These are phyloP conservation scores for Arthrobotrys pseudoclavata DNA, from an alignment of 2,329 filamentous ascomycete species.

Conservation along the genomic window DNA sequence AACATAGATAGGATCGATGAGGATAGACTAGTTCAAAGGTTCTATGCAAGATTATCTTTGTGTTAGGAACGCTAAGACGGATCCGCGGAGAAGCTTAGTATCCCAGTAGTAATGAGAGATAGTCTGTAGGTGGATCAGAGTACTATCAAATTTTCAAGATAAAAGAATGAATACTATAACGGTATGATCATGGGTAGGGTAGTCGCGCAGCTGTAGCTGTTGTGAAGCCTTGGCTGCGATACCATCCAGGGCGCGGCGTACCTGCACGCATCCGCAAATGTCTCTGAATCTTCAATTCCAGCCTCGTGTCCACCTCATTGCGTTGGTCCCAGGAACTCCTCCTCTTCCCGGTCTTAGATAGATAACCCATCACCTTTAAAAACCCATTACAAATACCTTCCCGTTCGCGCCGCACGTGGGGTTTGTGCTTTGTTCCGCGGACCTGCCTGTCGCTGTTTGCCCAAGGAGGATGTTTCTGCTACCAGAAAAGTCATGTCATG, in stretches of 20 bases:
- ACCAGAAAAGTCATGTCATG: conserved; percentile 46
- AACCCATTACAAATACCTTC: conserved; percentile 53
- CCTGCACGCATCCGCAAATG: conserved; percentile 31
- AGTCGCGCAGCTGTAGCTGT: conserved; percentile 14
- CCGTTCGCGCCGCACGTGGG: conserved; percentile 45
- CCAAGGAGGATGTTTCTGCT: conserved; percentile 13
- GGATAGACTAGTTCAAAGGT: background rate
- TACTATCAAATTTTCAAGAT: background rate
- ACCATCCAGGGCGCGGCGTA: conserved; percentile 3
- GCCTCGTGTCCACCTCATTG: conserved; percentile 27
- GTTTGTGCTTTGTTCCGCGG: conserved; percentile 14
- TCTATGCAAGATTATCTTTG: conserved; percentile 21
- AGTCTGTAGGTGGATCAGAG: conserved; percentile 3
- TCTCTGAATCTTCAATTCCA: conserved; percentile 33
- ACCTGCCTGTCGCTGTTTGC: conserved; percentile 26
- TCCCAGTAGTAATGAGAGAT: background rate
- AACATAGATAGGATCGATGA: background rate
- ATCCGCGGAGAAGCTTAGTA: background rate
- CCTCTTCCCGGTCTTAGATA: conserved; percentile 8
- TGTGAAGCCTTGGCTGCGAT: conserved; percentile 32
- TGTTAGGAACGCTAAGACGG: background rate
- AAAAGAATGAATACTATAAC: background rate
- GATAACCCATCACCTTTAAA: conserved; percentile 29
- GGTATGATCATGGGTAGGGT: background rate
- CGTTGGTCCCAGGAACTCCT: conserved; percentile 20